These are phyloP conservation scores for Selaginella moellendorffii DNA, from an alignment of 75 land plant species.

Conservation along the genomic window DNA sequence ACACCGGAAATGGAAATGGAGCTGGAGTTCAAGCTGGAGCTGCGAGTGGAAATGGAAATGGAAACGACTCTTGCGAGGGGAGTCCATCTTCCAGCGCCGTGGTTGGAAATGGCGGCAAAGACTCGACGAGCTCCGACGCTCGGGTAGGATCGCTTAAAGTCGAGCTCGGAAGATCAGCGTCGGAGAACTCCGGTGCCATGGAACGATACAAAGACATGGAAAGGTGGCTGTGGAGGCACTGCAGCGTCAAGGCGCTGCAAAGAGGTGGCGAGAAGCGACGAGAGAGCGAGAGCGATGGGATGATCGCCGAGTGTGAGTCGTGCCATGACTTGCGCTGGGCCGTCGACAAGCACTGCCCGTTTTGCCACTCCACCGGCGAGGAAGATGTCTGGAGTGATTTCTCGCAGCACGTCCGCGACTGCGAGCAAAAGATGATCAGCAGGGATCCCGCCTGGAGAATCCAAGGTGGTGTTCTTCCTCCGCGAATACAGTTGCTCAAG, in stretches of 20 bases:
- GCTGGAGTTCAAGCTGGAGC: too few species aligned
- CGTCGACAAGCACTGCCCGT: constrained; percentile 51
- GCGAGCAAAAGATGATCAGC: too few species aligned
- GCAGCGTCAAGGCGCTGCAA: constrained; percentile 32
- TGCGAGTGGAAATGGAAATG: too few species aligned
- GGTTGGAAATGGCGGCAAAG: neutral
- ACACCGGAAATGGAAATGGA: too few species aligned
- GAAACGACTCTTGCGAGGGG: neutral
- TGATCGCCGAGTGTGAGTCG: constrained; percentile 37
- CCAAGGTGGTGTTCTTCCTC: too few species aligned
- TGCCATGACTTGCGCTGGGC: constrained; percentile 41
- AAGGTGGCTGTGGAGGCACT: constrained; percentile 69
- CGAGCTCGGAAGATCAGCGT: neutral
- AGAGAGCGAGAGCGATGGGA: constrained; percentile 24
- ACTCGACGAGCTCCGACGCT: neutral
- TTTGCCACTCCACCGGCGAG: constrained; percentile 42
- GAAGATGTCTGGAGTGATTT: too few species aligned
- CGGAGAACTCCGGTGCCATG: constrained; percentile 23
- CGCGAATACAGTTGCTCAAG: too few species aligned
- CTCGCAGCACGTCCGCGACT: constrained; percentile 39
- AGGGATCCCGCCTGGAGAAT: too few species aligned
- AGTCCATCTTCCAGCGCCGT: neutral
- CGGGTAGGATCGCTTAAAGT: neutral
- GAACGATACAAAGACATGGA: constrained; percentile 53
- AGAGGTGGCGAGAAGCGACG: constrained; percentile 39